A percentile compares a stretch with the other conserved stretches of the same genome.
These are phyloP conservation scores for Fagus sylvatica DNA, from an alignment of 306 rosid species.

Conservation along the genomic window DNA sequence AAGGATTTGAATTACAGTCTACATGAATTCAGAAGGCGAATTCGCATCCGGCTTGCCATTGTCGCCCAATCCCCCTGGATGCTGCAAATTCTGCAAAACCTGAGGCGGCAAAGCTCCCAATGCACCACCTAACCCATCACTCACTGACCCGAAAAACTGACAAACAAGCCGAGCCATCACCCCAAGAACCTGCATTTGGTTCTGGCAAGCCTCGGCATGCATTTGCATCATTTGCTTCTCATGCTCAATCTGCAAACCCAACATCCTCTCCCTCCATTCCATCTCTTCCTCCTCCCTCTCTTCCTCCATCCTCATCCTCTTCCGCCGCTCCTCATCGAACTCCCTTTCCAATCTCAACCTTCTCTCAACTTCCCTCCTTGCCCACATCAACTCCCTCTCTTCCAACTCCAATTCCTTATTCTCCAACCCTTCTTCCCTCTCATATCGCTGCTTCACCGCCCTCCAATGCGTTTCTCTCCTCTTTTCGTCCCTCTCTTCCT, in stretches of 20 bases:
- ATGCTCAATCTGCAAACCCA: conserved; percentile 81
- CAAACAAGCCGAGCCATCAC: conserved; percentile 72
- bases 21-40: conserved; percentile 85
- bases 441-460: conserved; percentile 43
- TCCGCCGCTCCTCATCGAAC: conserved; percentile 47
- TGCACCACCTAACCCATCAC: conserved; percentile 68
- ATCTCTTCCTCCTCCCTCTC: conserved; percentile 82
- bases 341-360: conserved; percentile 57
- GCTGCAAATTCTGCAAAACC: conserved; percentile 78
- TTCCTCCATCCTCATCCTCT: conserved; percentile 73
- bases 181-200: conserved; percentile 86
- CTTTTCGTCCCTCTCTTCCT: conserved; percentile 43
- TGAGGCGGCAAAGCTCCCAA: conserved; percentile 74
- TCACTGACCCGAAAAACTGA: conserved; percentile 70
- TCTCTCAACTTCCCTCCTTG: conserved; percentile 53
- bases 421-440: conserved; percentile 51
- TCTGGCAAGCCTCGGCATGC: conserved; percentile 88
- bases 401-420: conserved; percentile 55
- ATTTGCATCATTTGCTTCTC: conserved; percentile 90
- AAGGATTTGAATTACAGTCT: conserved; percentile 23
- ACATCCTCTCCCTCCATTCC: conserved; percentile 90
- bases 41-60: conserved; percentile 73
- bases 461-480: conserved; percentile 48
- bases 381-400: conserved; percentile 59
- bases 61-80: conserved; percentile 60